Conservation (phyloP, 2,329 filamentous ascomycete species). For the Hymenoscyphus albidus region DNA sequence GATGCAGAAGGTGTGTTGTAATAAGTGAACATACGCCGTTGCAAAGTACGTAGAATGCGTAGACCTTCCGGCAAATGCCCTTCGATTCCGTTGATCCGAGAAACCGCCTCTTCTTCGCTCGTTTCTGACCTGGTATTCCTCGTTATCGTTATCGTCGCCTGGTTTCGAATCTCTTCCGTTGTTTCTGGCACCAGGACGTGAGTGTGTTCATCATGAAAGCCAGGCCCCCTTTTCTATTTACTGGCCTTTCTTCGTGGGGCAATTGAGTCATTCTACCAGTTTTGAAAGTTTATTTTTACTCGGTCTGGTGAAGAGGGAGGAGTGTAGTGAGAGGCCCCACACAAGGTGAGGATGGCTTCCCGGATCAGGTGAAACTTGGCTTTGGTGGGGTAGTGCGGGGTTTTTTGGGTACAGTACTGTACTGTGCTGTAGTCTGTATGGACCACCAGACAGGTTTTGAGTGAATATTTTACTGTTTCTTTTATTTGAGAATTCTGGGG, state of each 20-base stretch:
- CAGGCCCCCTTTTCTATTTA: neutral
- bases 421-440: too few species aligned
- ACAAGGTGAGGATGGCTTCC: neutral
- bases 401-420: neutral
- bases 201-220: neutral
- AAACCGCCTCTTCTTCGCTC: neutral
- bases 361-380: neutral
- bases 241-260: neutral
- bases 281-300: neutral
- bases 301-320: neutral
- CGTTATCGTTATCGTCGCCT: neutral
- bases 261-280: neutral
- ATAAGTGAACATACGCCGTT: neutral
- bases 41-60: neutral
- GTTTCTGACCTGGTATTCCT: neutral
- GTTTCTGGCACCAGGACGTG: neutral
- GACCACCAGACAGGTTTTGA: too few species aligned
- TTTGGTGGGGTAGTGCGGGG: constrained; percentile 1
- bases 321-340: neutral
- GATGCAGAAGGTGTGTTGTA: too few species aligned
- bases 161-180: neutral
- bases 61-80: neutral
- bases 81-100: neutral
- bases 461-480: too few species aligned
- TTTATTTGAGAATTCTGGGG: too few species aligned